Base-by-base conservation (phyloP, 345 rosid genomes). In the Populus ilicifolia region DNA sequence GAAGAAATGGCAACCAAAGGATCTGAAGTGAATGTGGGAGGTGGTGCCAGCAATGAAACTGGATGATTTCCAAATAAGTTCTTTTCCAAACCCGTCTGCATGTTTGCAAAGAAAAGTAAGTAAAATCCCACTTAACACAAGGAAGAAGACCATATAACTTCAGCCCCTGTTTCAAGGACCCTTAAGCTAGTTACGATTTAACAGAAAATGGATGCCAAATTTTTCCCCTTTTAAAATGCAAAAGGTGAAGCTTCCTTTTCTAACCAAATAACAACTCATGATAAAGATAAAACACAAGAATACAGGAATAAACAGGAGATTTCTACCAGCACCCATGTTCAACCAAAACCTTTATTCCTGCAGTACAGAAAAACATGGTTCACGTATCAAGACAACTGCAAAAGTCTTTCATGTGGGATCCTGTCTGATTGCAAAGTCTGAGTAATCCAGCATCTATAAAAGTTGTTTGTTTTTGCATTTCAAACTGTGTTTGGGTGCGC, bases 71-170 rank as follows among this genome's bases (percentile, higher is more conserved):
- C 98, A 77, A 92, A 86, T 83, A 96, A 81, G 82, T 89, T 90
- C 89, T 90, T 92, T 81, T 89, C 98, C 84, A 92, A 77, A 50
- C 97, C 98, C 83, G 89, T 90, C 98, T 93, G 94, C 83, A 83
- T 65, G 41, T 73, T 20, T 80, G 72, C 56, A 29, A 75, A 75
- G 23, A 62, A 17, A 80, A 35, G 25, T 27, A 20, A 70, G 39
- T 63, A 50, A 78, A 77, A 29, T 64, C 43, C 44, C 20, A 59
- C 69, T 43, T n/a, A 44, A 73, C 59, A 38, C 17, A 36, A n/a
- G 52, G 29, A 65, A 6, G 39, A 65, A 29, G 39, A 30, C 6
- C 16, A 67, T 18, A 67, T 35, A 67, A 36, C 23, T 43, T 46
- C 71, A 65, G 71, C 38, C 67, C 36, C 50, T 76, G 23, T 54